Evolutionary conservation across 1,139 yeast genomes (phyloP).

Genomic region (Geotrichum reessii): DNA sequence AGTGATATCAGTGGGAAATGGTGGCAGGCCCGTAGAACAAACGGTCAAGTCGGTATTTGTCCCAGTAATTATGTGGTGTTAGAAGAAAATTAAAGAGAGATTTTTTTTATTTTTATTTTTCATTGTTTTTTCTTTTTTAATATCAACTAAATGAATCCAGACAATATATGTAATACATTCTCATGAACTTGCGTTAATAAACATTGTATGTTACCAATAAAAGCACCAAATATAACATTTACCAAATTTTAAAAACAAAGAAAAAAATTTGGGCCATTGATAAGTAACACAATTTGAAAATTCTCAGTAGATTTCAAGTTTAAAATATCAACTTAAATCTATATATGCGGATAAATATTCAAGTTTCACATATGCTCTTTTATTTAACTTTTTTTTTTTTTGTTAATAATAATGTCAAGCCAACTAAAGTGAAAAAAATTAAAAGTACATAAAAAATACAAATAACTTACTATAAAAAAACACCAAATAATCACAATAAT

Average conservation of each 20-base stretch:
- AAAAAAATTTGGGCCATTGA: not conserved
- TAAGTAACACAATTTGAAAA: not conserved
- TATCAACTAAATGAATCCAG: no score
- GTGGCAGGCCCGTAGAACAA: constrained; percentile 94
- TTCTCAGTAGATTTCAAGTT: not conserved
- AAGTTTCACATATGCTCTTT: not conserved
- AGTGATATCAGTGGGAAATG: constrained; percentile 94
- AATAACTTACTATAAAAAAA: not conserved
- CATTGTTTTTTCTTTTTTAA: not conserved
- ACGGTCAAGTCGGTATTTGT: constrained; percentile 93
- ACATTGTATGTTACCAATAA: no score
- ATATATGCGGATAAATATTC: no score
- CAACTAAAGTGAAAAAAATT: not conserved
- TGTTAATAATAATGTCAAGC: no score
- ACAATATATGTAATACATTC: no score
- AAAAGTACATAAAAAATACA: not conserved
- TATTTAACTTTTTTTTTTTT: not conserved
- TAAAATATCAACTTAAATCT: not conserved
- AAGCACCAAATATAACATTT: no score
- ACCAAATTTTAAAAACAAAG: no score
- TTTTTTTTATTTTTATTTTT: not conserved
- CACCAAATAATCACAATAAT: no score
- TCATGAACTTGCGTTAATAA: no score
- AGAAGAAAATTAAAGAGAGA: not conserved
- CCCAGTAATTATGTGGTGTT: constrained; percentile 90